Percentiles rank a stretch among this genome's conserved stretches.
These are phyloP conservation scores for Globisporangium nodosum DNA, from an alignment of 352 stramenopile genomes.

Conservation along the genomic window DNA sequence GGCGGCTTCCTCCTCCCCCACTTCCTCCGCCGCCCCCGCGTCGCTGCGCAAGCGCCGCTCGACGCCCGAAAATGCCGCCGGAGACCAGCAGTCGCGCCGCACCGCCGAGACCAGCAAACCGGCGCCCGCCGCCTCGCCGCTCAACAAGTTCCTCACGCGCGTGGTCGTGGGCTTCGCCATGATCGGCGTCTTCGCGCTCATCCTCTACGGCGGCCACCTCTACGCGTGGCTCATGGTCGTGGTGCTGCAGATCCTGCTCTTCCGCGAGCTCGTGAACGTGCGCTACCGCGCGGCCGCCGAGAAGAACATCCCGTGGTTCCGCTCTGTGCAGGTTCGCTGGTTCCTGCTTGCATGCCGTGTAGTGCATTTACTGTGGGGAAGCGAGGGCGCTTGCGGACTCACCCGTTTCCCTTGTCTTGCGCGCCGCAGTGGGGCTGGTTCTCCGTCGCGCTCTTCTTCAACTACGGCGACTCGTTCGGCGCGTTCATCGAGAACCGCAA, in stretches of 20 bases:
- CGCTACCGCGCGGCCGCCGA: conserved; percentile 93
- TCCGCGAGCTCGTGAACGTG: conserved; percentile 98
- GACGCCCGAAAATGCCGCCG: conserved; percentile 16
- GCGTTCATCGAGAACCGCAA: conserved; percentile 84
- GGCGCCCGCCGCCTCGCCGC: conserved; percentile 15
- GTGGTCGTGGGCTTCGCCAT: conserved; percentile 71
- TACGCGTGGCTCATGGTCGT: conserved; percentile 84
- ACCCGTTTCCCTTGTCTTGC: neutral
- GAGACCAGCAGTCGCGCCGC: conserved; percentile 2
- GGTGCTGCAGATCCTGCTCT: conserved; percentile 87
- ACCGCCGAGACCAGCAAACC: conserved; percentile 23
- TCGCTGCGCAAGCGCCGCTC: conserved; percentile 38
- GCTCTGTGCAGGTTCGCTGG: conserved; percentile 79
- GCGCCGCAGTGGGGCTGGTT: conserved; percentile 95
- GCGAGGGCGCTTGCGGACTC: neutral
- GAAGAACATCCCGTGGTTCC: conserved; percentile 96
- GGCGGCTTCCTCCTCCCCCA: conserved; percentile 12
- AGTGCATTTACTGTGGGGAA: neutral
- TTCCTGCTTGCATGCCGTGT: neutral
- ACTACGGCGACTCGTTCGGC: conserved; percentile 88
- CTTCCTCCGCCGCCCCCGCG: conserved; percentile 1
- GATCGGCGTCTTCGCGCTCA: conserved; percentile 63
- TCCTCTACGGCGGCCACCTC: conserved; percentile 78
- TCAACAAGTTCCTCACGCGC: conserved; percentile 69
- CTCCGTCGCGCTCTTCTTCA: conserved; percentile 95